These are phyloP conservation scores for Spiromastix sp. DNA, from an alignment of 2,329 filamentous ascomycete species.

Conservation along the genomic window DNA sequence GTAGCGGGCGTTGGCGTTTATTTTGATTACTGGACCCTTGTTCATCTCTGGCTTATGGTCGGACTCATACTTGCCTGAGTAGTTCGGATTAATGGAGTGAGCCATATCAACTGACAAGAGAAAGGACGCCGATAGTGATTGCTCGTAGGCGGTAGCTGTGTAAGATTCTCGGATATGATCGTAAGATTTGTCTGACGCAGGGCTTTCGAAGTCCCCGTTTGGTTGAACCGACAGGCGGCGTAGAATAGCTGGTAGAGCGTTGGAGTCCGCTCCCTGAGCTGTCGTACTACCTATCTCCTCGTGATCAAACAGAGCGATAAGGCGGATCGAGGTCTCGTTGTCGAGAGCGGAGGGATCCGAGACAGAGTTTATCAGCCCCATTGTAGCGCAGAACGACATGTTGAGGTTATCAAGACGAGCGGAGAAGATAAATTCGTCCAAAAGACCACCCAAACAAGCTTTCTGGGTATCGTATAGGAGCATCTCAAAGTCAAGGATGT, in stretches of 20 bases:
- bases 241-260: conserved; percentile 77
- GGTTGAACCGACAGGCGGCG: conserved; percentile 76
- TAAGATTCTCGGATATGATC: conserved; percentile 43
- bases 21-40: conserved; percentile 90
- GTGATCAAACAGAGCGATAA: conserved; percentile 95
- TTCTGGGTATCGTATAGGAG: conserved; percentile 96
- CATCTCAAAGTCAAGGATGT: conserved; percentile 88
- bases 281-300: conserved; percentile 92
- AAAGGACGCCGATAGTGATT: conserved; percentile 83
- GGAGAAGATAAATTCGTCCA: conserved; percentile 92
- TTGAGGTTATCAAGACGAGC: conserved; percentile 91
- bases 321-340: conserved; percentile 68
- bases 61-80: conserved; percentile 78
- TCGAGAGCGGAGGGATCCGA: conserved; percentile 54
- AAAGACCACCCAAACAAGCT: conserved; percentile 75
- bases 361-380: conserved; percentile 74
- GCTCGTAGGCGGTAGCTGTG: conserved; percentile 76
- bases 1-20: conserved; percentile 96
- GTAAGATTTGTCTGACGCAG: conserved; percentile 26
- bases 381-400: conserved; percentile 89
- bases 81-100: conserved; percentile 93
- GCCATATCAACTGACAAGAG: conserved; percentile 96
- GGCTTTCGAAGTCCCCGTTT: conserved; percentile 42
- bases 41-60: conserved; percentile 93
- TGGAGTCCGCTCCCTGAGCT: conserved; percentile 87